Percentiles rank a stretch among this genome's conserved stretches.
Conservation (phyloP, 306 rosid genomes). For the Senna siamea region DNA sequence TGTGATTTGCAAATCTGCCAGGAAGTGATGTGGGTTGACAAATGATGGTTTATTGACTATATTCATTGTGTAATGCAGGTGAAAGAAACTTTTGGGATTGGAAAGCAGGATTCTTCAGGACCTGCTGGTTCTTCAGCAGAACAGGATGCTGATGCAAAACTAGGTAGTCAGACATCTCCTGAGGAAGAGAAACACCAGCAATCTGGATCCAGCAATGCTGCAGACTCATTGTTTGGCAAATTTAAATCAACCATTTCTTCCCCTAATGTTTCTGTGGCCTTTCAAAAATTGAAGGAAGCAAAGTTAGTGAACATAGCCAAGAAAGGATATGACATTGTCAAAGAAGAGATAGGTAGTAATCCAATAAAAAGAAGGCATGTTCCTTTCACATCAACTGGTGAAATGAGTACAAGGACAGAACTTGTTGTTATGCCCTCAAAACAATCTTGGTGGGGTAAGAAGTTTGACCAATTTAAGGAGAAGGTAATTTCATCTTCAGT, state of each 20-base stretch:
- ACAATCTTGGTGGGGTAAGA: slow-evolving; percentile 77
- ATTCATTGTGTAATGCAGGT: slow-evolving; percentile 53
- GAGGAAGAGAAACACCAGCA: slow-evolving; percentile 57
- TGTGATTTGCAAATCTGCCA: slow-evolving; percentile 22
- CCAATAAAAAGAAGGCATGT: slow-evolving; percentile 64
- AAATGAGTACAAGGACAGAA: slow-evolving; percentile 73
- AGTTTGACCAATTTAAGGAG: slow-evolving; percentile 74
- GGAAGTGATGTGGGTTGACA: slow-evolving; percentile 18
- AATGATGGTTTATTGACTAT: slow-evolving; percentile 30
- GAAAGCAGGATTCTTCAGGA: slow-evolving; percentile 66
- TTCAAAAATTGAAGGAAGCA: slow-evolving; percentile 67
- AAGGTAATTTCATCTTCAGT: slow-evolving; percentile 55
- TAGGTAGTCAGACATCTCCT: slow-evolving; percentile 46
- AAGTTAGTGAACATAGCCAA: slow-evolving; percentile 72
- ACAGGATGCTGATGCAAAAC: slow-evolving; percentile 52
- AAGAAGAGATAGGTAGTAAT: slow-evolving; percentile 75
- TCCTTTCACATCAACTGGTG: slow-evolving; percentile 56
- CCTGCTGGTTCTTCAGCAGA: slow-evolving; percentile 57
- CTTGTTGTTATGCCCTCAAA: slow-evolving; percentile 64
- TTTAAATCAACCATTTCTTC: slow-evolving; percentile 72
- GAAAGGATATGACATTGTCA: slow-evolving; percentile 78
- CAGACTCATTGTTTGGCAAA: slow-evolving; percentile 73
- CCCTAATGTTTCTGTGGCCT: slow-evolving; percentile 63
- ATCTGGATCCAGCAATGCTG: slow-evolving; percentile 47
- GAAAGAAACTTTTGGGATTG: slow-evolving; percentile 74